These are phyloP conservation scores for Cymbopogon flexuosus DNA, from an alignment of 202 grass and related monocot genomes.

Conservation along the genomic window DNA sequence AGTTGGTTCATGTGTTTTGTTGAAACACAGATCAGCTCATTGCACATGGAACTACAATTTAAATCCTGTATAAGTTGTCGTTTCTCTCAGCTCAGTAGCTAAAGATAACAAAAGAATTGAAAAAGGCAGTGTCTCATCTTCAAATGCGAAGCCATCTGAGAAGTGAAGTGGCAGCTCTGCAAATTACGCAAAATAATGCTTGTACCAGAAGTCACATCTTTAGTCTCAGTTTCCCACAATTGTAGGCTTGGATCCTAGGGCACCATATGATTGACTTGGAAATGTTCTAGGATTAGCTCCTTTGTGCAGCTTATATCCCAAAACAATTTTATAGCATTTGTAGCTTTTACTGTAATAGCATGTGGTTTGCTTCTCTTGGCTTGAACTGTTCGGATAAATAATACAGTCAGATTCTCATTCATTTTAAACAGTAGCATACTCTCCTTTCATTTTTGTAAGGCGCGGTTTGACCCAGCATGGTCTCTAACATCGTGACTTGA, in stretches of 20 bases:
- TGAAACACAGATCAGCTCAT: background rate
- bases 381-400: background rate
- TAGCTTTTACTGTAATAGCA: background rate
- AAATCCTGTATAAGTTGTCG: background rate
- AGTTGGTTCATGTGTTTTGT: background rate
- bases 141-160: background rate
- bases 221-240: background rate
- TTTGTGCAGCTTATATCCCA: slow-evolving; percentile 3
- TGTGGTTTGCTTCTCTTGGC: slow-evolving; percentile 22
- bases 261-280: background rate
- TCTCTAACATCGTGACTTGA: background rate
- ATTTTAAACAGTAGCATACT: slow-evolving; percentile 7
- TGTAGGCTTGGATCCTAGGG: background rate
- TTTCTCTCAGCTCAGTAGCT: slow-evolving; percentile 4
- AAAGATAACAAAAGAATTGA: slow-evolving; percentile 23
- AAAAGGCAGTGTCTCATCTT: slow-evolving; percentile 3
- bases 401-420: background rate
- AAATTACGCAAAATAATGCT: background rate
- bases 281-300: slow-evolving; percentile 13
- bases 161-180: slow-evolving; percentile 5
- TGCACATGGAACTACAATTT: background rate
- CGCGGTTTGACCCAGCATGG: background rate
- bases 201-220: slow-evolving; percentile 21
- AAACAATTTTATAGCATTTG: background rate
- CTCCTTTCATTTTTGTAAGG: slow-evolving; percentile 6